Evolutionary conservation across 176 grass and related monocot genomes (phyloP).

Genomic region (Raddia guianensis): DNA sequence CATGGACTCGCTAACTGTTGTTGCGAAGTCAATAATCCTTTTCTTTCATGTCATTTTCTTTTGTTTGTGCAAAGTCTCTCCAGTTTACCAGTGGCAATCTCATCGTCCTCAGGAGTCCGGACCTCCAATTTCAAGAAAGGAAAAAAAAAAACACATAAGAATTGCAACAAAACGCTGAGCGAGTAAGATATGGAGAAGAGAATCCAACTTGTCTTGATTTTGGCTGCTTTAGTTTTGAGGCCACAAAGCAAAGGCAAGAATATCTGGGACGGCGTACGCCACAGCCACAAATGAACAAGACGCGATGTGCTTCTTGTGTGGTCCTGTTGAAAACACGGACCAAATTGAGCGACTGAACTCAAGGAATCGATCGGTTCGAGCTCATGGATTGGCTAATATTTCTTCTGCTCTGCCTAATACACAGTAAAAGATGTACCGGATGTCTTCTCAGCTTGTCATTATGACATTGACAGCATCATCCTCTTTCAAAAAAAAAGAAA

Average conservation of each 20-base stretch:
- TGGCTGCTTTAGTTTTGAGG: slow-evolving; percentile 27
- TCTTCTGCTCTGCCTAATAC: slow-evolving; percentile 22
- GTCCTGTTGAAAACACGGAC: background rate
- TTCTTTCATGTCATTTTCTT: background rate
- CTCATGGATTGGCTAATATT: slow-evolving; percentile 9
- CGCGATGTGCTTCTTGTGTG: slow-evolving; percentile 1
- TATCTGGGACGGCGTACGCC: background rate
- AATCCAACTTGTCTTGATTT: slow-evolving; percentile 13
- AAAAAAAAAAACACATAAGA: background rate
- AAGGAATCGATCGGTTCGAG: background rate
- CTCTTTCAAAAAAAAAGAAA: background rate
- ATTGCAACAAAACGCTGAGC: background rate
- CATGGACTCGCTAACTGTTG: slow-evolving; percentile 29
- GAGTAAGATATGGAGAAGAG: slow-evolving; percentile 8
- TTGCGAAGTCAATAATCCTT: background rate
- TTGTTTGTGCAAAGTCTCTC: background rate
- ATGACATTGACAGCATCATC: background rate
- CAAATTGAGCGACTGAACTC: slow-evolving; percentile 17
- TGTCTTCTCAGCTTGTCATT: background rate
- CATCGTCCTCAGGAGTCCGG: background rate
- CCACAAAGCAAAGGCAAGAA: background rate
- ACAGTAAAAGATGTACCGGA: background rate
- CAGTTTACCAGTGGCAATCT: background rate
- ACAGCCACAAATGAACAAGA: background rate
- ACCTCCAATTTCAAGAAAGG: background rate